Evolutionary conservation across 345 rosid species (phyloP).

Genomic region (Melastoma malabathricum): DNA sequence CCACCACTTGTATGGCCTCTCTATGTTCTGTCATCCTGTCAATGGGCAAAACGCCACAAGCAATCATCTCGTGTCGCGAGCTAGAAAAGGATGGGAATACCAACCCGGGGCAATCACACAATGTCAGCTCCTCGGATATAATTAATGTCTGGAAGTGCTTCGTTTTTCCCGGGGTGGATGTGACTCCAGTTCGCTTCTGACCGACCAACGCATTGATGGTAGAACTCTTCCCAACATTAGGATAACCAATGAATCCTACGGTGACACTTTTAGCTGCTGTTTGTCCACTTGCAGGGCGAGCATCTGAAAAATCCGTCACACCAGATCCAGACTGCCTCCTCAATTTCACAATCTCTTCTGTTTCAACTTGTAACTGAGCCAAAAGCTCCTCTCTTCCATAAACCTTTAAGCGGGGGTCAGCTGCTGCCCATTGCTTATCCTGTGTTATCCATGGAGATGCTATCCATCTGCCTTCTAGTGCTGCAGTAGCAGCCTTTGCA

Average conservation of each 20-base stretch:
- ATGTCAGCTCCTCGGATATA: constrained; percentile 64
- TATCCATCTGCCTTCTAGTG: constrained; percentile 53
- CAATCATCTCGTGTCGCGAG: constrained; percentile 82
- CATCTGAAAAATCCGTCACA: constrained; percentile 15
- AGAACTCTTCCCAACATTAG: constrained; percentile 93
- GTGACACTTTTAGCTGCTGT: constrained; percentile 28
- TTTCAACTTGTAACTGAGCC: constrained; percentile 54
- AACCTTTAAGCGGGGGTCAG: constrained; percentile 45
- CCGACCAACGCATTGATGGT: constrained; percentile 91
- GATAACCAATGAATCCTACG: constrained; percentile 90
- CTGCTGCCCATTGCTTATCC: constrained; percentile 16
- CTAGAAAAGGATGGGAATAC: constrained; percentile 89
- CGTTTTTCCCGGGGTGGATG: constrained; percentile 92
- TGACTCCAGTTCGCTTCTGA: constrained; percentile 85
- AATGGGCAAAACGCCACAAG: constrained; percentile 89
- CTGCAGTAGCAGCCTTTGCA: constrained; percentile 82
- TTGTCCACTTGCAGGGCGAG: constrained; percentile 9
- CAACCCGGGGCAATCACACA: constrained; percentile 88
- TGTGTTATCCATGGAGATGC: constrained; percentile 22
- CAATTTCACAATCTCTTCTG: constrained; percentile 53
- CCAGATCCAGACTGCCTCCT: constrained; percentile 29
- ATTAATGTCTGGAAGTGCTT: constrained; percentile 88
- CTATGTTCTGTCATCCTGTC: constrained; percentile 85
- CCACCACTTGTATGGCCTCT: constrained; percentile 81
- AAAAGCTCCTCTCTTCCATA: constrained; percentile 77